These are phyloP conservation scores for Planoprotostelium fungivorum DNA, from an alignment of 78 protist genomes.

Conservation along the genomic window DNA sequence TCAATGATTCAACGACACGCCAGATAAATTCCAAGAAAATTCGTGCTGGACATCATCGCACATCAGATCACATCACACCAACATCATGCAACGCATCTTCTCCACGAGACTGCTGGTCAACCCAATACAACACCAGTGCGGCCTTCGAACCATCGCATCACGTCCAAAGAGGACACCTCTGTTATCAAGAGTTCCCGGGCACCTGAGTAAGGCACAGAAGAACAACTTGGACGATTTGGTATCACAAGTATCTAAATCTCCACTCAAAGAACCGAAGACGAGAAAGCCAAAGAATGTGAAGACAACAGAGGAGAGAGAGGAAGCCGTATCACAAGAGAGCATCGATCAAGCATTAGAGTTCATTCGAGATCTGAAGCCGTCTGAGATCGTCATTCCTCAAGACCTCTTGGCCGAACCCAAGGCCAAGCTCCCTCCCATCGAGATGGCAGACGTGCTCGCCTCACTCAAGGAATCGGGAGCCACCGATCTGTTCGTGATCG, in stretches of 20 bases:
- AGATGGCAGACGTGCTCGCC: background rate
- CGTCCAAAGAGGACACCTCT: background rate
- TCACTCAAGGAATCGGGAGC: background rate
- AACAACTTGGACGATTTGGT: background rate
- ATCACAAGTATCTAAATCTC: too few species aligned
- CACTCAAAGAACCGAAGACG: background rate
- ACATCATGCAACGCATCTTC: background rate
- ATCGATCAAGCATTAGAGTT: background rate
- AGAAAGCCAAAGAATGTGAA: background rate
- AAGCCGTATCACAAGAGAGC: background rate
- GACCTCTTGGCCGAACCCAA: background rate
- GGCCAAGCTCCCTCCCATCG: background rate
- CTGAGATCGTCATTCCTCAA: background rate
- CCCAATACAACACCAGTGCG: too few species aligned
- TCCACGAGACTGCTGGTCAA: too few species aligned
- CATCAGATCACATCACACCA: background rate
- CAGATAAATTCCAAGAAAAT: too few species aligned
- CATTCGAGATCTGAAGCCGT: background rate
- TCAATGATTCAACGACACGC: background rate
- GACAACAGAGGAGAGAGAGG: background rate
- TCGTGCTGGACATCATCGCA: too few species aligned
- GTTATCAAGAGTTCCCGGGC: background rate
- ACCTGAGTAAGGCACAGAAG: too few species aligned
- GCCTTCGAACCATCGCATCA: too few species aligned
- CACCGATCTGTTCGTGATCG: background rate